A percentile compares a stretch with the other conserved stretches of the same genome.
Conservation (phyloP, 2,329 filamentous ascomycete species). For the Phyllosticta ampelicida region DNA sequence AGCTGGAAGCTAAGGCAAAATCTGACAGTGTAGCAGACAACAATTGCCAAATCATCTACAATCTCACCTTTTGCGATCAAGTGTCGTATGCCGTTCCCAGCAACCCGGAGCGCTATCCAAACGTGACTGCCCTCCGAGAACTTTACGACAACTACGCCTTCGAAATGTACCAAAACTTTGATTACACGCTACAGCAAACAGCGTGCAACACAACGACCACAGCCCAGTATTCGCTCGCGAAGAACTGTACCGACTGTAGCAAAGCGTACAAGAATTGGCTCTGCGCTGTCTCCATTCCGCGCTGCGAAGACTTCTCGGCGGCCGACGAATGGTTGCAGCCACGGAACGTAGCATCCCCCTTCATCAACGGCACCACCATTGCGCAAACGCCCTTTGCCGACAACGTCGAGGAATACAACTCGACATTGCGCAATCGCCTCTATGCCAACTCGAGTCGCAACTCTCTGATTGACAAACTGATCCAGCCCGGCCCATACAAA, state of each 20-base stretch:
- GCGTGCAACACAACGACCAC: conserved; percentile 68
- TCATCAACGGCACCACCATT: conserved; percentile 56
- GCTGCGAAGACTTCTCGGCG: conserved; percentile 73
- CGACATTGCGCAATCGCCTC: conserved; percentile 19
- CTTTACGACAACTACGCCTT: conserved; percentile 71
- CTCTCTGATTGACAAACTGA: conserved; percentile 55
- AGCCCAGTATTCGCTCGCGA: conserved; percentile 70
- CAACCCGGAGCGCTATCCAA: conserved; percentile 53
- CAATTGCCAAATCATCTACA: conserved; percentile 77
- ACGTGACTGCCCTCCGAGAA: conserved; percentile 49
- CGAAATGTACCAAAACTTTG: conserved; percentile 64
- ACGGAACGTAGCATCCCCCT: conserved; percentile 59
- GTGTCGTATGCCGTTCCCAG: conserved; percentile 86
- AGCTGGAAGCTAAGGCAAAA: not conserved
- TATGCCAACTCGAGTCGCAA: conserved; percentile 54
- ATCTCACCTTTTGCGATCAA: conserved; percentile 79
- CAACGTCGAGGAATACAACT: conserved; percentile 15
- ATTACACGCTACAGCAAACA: conserved; percentile 70
- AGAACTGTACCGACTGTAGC: conserved; percentile 64
- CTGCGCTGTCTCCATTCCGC: conserved; percentile 83
- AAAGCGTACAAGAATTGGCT: conserved; percentile 87
- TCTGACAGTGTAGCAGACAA: conserved; percentile 41
- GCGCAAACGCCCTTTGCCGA: conserved; percentile 23
- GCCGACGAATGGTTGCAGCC: conserved; percentile 42
- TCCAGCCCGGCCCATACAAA: conserved; percentile 83